A percentile compares a stretch with the other conserved stretches of the same genome.
phyloP scores from a whole-genome alignment of 164 flowering plant species.

The Kingdonia uniflora region DNA sequence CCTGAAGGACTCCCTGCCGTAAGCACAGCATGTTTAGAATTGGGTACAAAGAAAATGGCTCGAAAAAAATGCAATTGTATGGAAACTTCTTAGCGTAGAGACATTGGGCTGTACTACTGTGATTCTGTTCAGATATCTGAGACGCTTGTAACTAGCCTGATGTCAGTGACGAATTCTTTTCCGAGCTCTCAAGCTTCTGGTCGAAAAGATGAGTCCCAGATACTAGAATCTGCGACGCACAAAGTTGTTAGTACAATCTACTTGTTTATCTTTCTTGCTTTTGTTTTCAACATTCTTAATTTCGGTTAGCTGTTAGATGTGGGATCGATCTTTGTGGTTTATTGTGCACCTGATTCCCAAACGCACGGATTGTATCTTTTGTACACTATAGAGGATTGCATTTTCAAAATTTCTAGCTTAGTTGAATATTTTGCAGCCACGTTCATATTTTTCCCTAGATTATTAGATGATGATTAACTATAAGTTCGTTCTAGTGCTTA shows the following conservation, averaged over 20 bases:
- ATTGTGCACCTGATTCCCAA: no score
- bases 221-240: not conserved
- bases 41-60: conserved; percentile 5
- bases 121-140: conserved; percentile 5
- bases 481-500: no score
- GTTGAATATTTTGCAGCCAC: no score
- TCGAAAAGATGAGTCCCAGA: not conserved
- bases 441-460: no score
- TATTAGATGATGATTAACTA: no score
- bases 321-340: no score
- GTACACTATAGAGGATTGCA: no score
- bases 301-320: not conserved
- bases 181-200: not conserved
- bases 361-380: no score
- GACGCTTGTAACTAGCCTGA: conserved; percentile 3
- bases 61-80: conserved; percentile 1
- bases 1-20: conserved; percentile 6
- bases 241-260: not conserved
- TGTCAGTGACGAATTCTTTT: conserved; percentile 1
- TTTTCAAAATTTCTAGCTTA: no score
- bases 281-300: not conserved
- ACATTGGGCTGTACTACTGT: conserved; percentile 7
- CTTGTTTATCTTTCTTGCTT: no score
- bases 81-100: conserved; percentile 6
- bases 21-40: conserved; percentile 1